Conservation (phyloP, 495 filamentous ascomycete genomes). For the Penicillium manginii region DNA sequence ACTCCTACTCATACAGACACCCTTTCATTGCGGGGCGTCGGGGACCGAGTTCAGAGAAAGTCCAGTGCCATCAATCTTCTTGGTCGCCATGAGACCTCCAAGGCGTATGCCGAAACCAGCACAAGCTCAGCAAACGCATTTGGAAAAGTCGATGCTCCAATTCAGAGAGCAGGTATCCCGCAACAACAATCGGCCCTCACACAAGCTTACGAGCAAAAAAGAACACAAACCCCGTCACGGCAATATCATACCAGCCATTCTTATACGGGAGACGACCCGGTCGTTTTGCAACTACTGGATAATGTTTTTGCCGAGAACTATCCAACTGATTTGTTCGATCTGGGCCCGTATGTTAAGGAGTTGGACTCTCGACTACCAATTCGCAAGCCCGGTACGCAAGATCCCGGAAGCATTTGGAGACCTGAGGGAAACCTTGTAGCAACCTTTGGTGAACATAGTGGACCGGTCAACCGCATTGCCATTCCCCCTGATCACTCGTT, state of each 20-base stretch:
- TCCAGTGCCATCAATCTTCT: conserved; percentile 84
- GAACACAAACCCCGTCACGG: conserved; percentile 24
- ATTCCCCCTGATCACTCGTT: conserved; percentile 91
- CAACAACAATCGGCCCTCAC: conserved; percentile 38
- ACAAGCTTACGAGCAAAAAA: conserved; percentile 34
- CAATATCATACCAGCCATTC: conserved; percentile 61
- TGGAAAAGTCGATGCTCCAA: conserved; percentile 79
- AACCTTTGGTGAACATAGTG: conserved; percentile 85
- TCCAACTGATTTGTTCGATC: conserved; percentile 69
- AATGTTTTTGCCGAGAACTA: conserved; percentile 89
- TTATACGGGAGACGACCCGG: conserved; percentile 88
- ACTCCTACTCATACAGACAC: conserved; percentile 40
- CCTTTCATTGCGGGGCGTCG: conserved; percentile 30
- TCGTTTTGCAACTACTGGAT: conserved; percentile 82
- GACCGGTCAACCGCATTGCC: conserved; percentile 78
- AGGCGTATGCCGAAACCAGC: conserved; percentile 80
- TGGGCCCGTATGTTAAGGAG: conserved; percentile 82
- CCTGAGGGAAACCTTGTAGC: conserved; percentile 84
- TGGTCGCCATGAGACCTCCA: conserved; percentile 74
- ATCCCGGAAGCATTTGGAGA: conserved; percentile 67
- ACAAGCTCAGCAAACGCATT: conserved; percentile 82
- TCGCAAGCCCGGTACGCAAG: conserved; percentile 57
- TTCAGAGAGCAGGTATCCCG: conserved; percentile 42
- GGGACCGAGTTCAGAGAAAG: conserved; percentile 56
- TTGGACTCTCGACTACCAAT: conserved; percentile 64